These are phyloP conservation scores for Dendryphion nanum DNA, from an alignment of 2,329 filamentous ascomycete genomes.

Conservation along the genomic window DNA sequence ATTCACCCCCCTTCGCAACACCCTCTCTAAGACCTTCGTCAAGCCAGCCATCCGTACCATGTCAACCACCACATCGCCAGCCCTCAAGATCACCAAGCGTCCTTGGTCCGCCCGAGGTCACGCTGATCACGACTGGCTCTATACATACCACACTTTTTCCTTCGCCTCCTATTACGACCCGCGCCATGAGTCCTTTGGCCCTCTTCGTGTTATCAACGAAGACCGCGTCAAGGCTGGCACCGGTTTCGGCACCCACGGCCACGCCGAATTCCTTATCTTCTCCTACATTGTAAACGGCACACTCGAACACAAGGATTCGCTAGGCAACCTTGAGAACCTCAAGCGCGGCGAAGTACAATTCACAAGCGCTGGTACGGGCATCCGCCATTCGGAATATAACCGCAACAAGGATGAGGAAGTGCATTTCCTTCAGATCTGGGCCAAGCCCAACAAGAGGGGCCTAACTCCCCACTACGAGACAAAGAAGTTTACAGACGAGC, in stretches of 20 bases:
- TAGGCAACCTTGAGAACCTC: conserved; percentile 70
- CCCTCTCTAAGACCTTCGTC: conserved; percentile 33
- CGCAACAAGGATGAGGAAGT: conserved; percentile 69
- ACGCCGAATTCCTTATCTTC: conserved; percentile 88
- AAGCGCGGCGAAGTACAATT: conserved; percentile 83
- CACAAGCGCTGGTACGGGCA: conserved; percentile 78
- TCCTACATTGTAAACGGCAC: conserved; percentile 82
- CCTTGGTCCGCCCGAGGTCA: conserved; percentile 71
- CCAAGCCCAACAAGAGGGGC: conserved; percentile 70
- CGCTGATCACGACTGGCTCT: conserved; percentile 81
- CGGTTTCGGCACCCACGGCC: conserved; percentile 82
- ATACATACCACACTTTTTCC: conserved; percentile 82
- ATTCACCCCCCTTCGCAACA: conserved; percentile 39
- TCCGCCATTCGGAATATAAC: conserved; percentile 81
- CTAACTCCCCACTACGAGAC: conserved; percentile 77
- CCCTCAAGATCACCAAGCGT: conserved; percentile 69
- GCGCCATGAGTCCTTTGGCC: conserved; percentile 66
- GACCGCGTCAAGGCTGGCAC: conserved; percentile 72
- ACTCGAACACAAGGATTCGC: conserved; percentile 82
- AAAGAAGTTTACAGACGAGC: conserved; percentile 67
- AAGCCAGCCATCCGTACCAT: conserved; percentile 36
- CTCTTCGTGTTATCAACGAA: conserved; percentile 83
- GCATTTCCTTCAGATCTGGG: conserved; percentile 90
- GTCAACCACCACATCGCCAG: conserved; percentile 31
- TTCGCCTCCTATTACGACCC: conserved; percentile 74